A percentile compares a stretch with the other conserved stretches of the same genome.
Conservation (phyloP, 2,329 filamentous ascomycete species). For the Aspergillus sp. region DNA sequence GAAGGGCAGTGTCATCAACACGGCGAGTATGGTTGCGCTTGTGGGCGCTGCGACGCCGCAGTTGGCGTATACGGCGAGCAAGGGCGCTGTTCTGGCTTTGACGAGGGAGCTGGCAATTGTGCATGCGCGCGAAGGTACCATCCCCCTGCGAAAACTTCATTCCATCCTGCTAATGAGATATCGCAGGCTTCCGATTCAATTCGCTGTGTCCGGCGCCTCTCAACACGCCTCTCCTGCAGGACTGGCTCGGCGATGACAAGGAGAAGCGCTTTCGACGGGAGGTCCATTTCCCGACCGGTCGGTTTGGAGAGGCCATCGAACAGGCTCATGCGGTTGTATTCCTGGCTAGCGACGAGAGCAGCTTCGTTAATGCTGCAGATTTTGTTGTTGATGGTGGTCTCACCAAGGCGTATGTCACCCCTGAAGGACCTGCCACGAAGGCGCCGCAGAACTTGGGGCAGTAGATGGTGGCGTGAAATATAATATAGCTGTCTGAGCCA, state of each 20-base stretch:
- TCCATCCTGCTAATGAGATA: no score
- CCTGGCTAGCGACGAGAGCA: conserved; percentile 81
- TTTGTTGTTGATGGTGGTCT: conserved; percentile 96
- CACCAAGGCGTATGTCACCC: conserved; percentile 79
- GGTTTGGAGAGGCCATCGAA: conserved; percentile 92
- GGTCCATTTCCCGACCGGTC: conserved; percentile 82
- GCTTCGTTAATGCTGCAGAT: conserved; percentile 86
- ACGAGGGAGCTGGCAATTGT: conserved; percentile 90
- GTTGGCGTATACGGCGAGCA: conserved; percentile 89
- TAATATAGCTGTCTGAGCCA: no score
- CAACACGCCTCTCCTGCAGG: conserved; percentile 84
- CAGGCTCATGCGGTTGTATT: conserved; percentile 88
- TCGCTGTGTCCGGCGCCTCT: conserved; percentile 84
- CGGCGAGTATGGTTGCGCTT: conserved; percentile 81
- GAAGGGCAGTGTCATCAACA: conserved; percentile 84
- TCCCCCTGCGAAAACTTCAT: no score
- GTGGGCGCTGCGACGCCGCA: conserved; percentile 86
- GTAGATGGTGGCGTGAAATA: background rate
- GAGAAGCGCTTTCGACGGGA: conserved; percentile 79
- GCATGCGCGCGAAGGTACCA: conserved; percentile 79
- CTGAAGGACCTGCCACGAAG: conserved; percentile 57
- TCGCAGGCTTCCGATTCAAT: conserved; percentile 64
- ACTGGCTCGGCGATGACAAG: conserved; percentile 87
- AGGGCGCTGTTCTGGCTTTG: conserved; percentile 86
- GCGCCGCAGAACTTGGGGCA: conserved; percentile 52